Base-by-base conservation (phyloP, 1,284 basidiomycete genomes). In the Spongiforma sp. region DNA sequence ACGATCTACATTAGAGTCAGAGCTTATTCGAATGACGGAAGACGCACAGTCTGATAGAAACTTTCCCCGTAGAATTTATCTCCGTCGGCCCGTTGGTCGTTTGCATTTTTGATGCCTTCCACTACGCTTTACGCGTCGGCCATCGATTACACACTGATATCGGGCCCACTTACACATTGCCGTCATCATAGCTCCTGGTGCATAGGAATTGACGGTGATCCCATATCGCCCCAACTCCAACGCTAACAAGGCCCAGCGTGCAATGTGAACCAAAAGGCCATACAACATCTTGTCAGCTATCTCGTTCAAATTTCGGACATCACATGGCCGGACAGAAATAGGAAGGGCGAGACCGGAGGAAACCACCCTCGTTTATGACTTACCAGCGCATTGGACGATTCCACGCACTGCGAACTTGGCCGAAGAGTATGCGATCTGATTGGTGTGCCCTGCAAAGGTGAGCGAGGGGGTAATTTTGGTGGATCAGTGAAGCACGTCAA, bases 331-430 rank as follows among this genome's bases (percentile, higher is more conserved):
- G 64, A 65, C 67, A 61, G 57, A 57, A 54, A 17, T 10, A 34
- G 7, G 36, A 32, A 57, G 17, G 54, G 48, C 32, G 30, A 52
- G 26, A 17, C 12, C 21, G 50, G 32, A 6, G 21, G 17, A 30
- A 30, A 36, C 17, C 24, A 28, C 55, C 56, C 63, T 55, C 28
- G n/a, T n/a, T 26, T n/a, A 33, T 43, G 24, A 61, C 61, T 53
- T 60, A 64, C 62, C 78, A 36, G 80, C 74, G 24, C 72, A 72
- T 61, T 80, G 80, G 0, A 80, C 81, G 61, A 82, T 72, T 5
- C 79, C 78, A 26, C 80, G 69, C 17, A 82, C 79, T 9, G 80
- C 83, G 65, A 82, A 82, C 70, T 83, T 83, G 33, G 79, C 79
- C 32, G 75, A 71, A 58, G 69, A 76, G 66, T 79, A 81, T 12